Evolutionary conservation across 441 rosid species (phyloP), one percentile per base, ranked within the genome.

Genomic region (Dalechampia spathulata): DNA sequence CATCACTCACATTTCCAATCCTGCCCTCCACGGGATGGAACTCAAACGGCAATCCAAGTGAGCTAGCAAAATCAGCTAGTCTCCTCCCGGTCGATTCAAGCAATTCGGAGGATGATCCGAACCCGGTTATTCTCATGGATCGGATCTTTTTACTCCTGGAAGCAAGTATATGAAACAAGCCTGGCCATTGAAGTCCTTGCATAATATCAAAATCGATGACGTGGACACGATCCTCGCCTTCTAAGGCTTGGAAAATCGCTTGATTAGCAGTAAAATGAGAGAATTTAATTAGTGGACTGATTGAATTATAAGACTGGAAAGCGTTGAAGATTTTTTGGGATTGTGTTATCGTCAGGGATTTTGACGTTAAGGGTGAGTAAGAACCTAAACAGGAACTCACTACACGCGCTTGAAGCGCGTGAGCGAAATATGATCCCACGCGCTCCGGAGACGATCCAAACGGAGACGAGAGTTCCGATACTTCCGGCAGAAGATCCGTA

Each of bases 101-200:
- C 16, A 90, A 60, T 62, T 82, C 86, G 43, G 80, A 61, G 21
- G 88, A 90, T 14, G 86, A 74, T 0, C 97, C 97, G 58, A 90
- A 90, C 41, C 97, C 95, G 64, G 95, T 90, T 28, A 90, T 74
- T 30, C 90, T 77, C 64, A 90, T 50, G 7, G 95, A 86, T 11
- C 85, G 88, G 67, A 81, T 75, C 69, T 85, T 87, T 26, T 72
- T 76, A 11, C 89, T 64, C 60, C 97, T 68, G 7, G 95, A 86
- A 6, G 93, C 93, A 61, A 90, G 90, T 61, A 90, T 90, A 83
- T 90, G 91, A 75, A 90, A 90, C 67, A 90, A 57, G 13, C 83
- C 96, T 6, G 97, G 97, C 97, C 97, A 90, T 64, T 90, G 97
- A 55, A 90, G 97, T 6, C 97, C 97, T 51, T 90, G 97, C 95